Conservation (phyloP, 2,329 filamentous ascomycete species). For the Fusarium sp. region DNA sequence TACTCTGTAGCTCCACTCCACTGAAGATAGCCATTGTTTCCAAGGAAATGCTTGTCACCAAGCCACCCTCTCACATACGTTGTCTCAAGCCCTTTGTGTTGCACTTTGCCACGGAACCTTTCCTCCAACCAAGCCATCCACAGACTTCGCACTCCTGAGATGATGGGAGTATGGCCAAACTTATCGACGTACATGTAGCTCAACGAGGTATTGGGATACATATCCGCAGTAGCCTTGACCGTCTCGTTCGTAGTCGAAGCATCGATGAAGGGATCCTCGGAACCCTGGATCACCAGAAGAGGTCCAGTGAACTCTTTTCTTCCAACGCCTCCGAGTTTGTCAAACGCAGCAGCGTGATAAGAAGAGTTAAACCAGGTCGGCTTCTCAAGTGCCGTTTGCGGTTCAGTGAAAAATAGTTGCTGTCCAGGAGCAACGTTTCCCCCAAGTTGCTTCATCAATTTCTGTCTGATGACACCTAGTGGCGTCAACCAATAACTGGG, state of each 20-base stretch:
- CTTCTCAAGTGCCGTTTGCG: neutral
- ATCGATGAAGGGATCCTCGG: neutral
- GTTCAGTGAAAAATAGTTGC: neutral
- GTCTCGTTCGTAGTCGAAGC: neutral
- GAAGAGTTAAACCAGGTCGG: neutral
- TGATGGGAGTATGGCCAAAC: slow-evolving; percentile 8
- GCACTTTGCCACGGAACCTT: neutral
- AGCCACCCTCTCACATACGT: slow-evolving; percentile 1
- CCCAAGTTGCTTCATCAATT: slow-evolving; percentile 15
- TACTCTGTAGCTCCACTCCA: slow-evolving; percentile 18
- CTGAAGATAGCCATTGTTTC: slow-evolving; percentile 7
- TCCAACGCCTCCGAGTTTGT: neutral
- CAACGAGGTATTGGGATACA: neutral
- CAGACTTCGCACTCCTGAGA: neutral
- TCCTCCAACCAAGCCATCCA: slow-evolving; percentile 14
- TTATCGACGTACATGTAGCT: neutral
- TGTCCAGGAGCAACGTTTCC: slow-evolving; percentile 1
- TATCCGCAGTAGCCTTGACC: fast-evolving
- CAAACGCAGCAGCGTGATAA: slow-evolving; percentile 17
- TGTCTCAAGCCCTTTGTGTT: neutral
- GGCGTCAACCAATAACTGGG: slow-evolving; percentile 30
- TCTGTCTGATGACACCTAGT: slow-evolving; percentile 12
- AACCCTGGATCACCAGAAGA: slow-evolving; percentile 4
- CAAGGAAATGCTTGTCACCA: neutral
- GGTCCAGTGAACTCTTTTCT: neutral